Evolutionary conservation across 2,329 filamentous ascomycete species (phyloP).

Genomic region (Orbilia javanica): DNA sequence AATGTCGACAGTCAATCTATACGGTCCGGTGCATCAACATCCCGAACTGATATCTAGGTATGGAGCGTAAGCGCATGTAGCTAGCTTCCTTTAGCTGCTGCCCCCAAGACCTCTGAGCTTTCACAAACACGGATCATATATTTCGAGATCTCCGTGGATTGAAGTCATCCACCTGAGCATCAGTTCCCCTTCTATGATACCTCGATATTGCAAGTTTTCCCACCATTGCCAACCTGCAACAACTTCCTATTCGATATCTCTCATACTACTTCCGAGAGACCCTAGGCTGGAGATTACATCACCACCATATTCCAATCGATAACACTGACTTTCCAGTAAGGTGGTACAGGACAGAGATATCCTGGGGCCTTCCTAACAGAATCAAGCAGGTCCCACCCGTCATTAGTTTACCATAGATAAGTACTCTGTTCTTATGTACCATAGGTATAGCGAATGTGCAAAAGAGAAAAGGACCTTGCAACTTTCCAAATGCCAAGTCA

Average conservation of each 20-base stretch:
- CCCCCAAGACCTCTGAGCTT: not conserved
- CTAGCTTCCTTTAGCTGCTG: conserved; percentile 8
- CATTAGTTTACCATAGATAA: not conserved
- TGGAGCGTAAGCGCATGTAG: not conserved
- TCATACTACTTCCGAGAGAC: not conserved
- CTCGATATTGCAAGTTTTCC: not conserved
- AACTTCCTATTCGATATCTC: conserved; percentile 20
- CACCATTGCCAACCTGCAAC: not conserved
- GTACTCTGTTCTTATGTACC: too few species aligned
- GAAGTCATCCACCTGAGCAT: conserved; percentile 13
- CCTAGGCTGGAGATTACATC: conserved; percentile 3
- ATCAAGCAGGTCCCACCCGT: not conserved
- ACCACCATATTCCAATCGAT: conserved; percentile 7
- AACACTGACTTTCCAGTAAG: conserved; percentile 12
- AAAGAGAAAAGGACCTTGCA: too few species aligned
- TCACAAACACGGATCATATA: not conserved
- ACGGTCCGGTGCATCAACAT: conserved; percentile 14
- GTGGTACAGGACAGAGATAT: not conserved
- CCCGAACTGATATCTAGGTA: not conserved
- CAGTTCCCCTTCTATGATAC: conserved; percentile 1
- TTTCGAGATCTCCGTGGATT: conserved; percentile 14
- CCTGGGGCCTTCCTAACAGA: not conserved
- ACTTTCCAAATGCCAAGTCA: conserved; percentile 12
- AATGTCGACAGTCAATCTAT: conserved; percentile 4
- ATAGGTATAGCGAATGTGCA: too few species aligned